Evolutionary conservation across 2,329 filamentous ascomycete species (phyloP).

Genomic region (Diplocarpon rosae): DNA sequence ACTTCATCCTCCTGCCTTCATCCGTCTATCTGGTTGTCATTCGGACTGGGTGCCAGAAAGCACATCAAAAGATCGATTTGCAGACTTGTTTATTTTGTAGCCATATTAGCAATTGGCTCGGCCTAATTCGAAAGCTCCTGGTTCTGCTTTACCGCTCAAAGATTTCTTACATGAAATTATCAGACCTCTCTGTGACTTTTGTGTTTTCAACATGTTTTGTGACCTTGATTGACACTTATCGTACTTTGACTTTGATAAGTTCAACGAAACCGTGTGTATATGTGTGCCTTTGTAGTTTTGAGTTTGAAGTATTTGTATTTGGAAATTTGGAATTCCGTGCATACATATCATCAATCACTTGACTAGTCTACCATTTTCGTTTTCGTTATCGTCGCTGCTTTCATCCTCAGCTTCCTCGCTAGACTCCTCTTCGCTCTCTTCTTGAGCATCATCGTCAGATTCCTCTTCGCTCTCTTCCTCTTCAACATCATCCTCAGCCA

Average conservation of each 20-base stretch:
- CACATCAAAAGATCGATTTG: too few relatives aligned
- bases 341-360: constrained; percentile 15
- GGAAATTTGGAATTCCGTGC: constrained; percentile 4
- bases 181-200: too few relatives aligned
- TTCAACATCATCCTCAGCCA: constrained; percentile 45
- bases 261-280: too few relatives aligned
- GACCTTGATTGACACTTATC: too few relatives aligned
- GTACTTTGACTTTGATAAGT: too few relatives aligned
- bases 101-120: constrained; percentile 15
- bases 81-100: constrained; percentile 8
- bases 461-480: constrained; percentile 16
- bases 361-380: constrained; percentile 26
- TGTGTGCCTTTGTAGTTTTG: neutral
- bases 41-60: too few relatives aligned
- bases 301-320: constrained; percentile 1
- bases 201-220: too few relatives aligned
- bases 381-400: constrained; percentile 19
- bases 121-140: constrained; percentile 14
- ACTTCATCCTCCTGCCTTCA: neutral
- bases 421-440: constrained; percentile 15
- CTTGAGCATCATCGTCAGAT: neutral
- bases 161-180: constrained; percentile 13
- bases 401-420: constrained; percentile 23
- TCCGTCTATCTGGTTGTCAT: neutral
- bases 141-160: constrained; percentile 20